Evolutionary conservation across 768 basidiomycete genomes (phyloP).

Genomic region (Podaxis rugospora): DNA sequence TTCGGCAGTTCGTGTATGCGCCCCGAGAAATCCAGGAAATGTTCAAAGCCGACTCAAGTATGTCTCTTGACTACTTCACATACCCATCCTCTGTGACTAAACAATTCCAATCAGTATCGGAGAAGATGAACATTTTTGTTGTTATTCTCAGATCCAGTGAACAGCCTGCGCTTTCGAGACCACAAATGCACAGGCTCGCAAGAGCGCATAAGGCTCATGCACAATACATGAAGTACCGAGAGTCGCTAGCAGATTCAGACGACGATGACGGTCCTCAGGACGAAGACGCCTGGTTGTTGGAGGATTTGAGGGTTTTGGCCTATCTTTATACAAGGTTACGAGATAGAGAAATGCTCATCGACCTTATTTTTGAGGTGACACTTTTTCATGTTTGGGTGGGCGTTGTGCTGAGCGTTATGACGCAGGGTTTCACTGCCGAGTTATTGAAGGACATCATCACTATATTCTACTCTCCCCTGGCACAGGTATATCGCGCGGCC

Average conservation of each 20-base stretch:
- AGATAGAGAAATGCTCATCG: slow-evolving; percentile 90
- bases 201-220: slow-evolving; percentile 75
- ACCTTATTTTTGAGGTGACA: slow-evolving; percentile 88
- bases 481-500: slow-evolving; percentile 95
- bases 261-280: slow-evolving; percentile 91
- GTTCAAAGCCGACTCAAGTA: slow-evolving; percentile 77
- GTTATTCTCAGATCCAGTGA: slow-evolving; percentile 78
- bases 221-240: slow-evolving; percentile 61
- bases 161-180: slow-evolving; percentile 66
- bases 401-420: background rate
- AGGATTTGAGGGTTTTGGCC: slow-evolving; percentile 80
- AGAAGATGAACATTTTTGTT: slow-evolving; percentile 72
- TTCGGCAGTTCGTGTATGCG: slow-evolving; percentile 82
- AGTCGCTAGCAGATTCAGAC: slow-evolving; percentile 72
- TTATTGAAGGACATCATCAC: slow-evolving; percentile 97
- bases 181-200: slow-evolving; percentile 78
- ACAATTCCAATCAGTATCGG: slow-evolving; percentile 40
- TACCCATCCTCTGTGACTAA: slow-evolving; percentile 3
- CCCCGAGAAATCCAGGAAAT: slow-evolving; percentile 83
- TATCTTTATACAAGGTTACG: slow-evolving; percentile 74
- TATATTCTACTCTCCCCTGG: slow-evolving; percentile 95
- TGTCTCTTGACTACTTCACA: slow-evolving; percentile 17
- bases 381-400: background rate
- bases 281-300: slow-evolving; percentile 95
- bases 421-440: slow-evolving; percentile 91